Percentiles rank a stretch among this genome's conserved stretches.
These are phyloP conservation scores for Fusarium humuli DNA, from an alignment of 2,329 filamentous ascomycete genomes.

Conservation along the genomic window DNA sequence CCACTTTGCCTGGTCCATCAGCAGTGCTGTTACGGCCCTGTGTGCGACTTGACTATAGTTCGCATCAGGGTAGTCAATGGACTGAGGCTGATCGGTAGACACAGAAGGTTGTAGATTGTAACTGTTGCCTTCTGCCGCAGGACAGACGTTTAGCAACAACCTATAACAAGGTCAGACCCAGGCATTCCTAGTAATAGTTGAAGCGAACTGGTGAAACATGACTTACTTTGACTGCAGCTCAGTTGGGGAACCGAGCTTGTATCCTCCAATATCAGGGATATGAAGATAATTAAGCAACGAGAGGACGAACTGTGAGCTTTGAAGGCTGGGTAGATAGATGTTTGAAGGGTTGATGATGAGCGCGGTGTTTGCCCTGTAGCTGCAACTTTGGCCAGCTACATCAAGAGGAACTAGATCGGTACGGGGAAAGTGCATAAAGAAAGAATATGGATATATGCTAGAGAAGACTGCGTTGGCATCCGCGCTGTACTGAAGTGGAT, in stretches of 20 bases:
- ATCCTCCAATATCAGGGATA: neutral
- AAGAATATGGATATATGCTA: too few relatives aligned
- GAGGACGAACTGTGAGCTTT: too few relatives aligned
- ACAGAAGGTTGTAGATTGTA: neutral
- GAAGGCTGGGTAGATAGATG: too few relatives aligned
- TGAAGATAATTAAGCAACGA: neutral
- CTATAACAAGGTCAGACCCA: neutral
- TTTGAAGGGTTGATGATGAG: too few relatives aligned
- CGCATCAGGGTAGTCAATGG: neutral
- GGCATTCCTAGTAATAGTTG: neutral
- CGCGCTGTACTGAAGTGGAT: too few relatives aligned
- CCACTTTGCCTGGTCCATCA: neutral
- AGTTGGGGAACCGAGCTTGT: neutral
- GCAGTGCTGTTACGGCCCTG: neutral
- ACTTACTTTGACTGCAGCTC: neutral
- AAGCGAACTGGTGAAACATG: neutral
- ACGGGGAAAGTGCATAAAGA: too few relatives aligned
- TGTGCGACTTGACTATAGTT: neutral
- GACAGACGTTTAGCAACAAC: neutral
- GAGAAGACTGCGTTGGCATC: too few relatives aligned
- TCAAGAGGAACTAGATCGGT: too few relatives aligned
- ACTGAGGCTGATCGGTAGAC: neutral
- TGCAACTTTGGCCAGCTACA: too few relatives aligned
- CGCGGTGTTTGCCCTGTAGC: too few relatives aligned
- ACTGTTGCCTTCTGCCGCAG: neutral